Percentiles rank a stretch among this genome's conserved stretches.
phyloP scores from a whole-genome alignment of 73 alveolate species.

The Symbiodinium pilosum region DNA sequence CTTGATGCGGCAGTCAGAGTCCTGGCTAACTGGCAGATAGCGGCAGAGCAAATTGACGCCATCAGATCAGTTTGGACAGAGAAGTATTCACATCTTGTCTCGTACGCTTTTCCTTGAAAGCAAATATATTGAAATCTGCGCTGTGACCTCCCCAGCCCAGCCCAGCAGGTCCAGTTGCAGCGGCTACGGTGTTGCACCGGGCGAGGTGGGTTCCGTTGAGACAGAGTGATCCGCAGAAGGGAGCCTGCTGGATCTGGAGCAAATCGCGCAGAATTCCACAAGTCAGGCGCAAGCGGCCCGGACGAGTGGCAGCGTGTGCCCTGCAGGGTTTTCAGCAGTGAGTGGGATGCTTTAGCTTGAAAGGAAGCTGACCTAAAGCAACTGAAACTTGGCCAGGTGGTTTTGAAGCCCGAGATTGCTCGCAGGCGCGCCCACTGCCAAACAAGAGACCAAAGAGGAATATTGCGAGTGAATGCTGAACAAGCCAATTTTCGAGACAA shows the following conservation, averaged over 20 bases:
- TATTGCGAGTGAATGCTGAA: not conserved
- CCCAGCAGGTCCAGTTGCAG: slow-evolving; percentile 66
- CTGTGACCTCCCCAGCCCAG: too few species aligned
- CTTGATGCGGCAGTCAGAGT: slow-evolving; percentile 43
- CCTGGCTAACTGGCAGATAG: not conserved
- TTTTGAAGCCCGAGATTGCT: slow-evolving; percentile 18
- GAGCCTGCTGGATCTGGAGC: too few species aligned
- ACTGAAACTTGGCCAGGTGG: slow-evolving; percentile 20
- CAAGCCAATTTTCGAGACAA: not conserved
- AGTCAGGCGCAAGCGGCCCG: slow-evolving; percentile 39
- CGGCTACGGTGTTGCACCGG: slow-evolving; percentile 48
- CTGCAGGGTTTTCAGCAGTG: not conserved
- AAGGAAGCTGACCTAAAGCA: too few species aligned
- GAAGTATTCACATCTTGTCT: too few species aligned
- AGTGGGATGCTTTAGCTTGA: not conserved
- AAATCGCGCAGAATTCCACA: too few species aligned
- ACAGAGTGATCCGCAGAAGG: too few species aligned
- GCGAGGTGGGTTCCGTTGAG: not conserved
- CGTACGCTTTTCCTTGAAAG: too few species aligned
- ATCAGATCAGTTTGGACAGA: too few species aligned
- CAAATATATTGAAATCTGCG: too few species aligned
- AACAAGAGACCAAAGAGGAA: too few species aligned
- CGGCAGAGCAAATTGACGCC: too few species aligned
- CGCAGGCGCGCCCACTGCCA: slow-evolving; percentile 9
- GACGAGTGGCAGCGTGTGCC: slow-evolving; percentile 39